Evolutionary conservation across 805 yeast genomes (phyloP).

Genomic region (Ogataea sp.): DNA sequence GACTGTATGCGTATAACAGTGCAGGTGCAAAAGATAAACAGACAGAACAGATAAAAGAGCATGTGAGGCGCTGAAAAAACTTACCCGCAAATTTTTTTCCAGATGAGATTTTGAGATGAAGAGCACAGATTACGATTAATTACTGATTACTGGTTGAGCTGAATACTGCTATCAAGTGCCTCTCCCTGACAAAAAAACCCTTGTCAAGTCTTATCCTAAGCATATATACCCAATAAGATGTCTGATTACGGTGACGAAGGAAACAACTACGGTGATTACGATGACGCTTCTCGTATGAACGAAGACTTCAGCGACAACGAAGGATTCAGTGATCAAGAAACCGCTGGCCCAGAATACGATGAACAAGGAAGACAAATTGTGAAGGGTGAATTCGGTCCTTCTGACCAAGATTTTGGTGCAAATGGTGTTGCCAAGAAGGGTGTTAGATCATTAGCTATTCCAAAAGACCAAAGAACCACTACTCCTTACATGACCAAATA

Average conservation of each 20-base stretch:
- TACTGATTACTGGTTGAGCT: background rate
- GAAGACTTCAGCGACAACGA: constrained; percentile 25
- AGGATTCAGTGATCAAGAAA: constrained; percentile 32
- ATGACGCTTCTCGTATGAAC: constrained; percentile 55
- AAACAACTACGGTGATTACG: constrained; percentile 73
- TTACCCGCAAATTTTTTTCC: constrained; percentile 1
- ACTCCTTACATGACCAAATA: constrained; percentile 99
- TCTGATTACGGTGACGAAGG: constrained; percentile 54
- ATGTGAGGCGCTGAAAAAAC: background rate
- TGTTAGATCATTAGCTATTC: constrained; percentile 55
- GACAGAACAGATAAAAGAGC: too few relatives aligned
- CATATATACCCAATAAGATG: constrained; percentile 26
- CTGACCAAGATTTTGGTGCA: constrained; percentile 31
- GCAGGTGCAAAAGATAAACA: too few relatives aligned
- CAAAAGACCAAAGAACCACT: constrained; percentile 82
- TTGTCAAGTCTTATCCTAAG: too few relatives aligned
- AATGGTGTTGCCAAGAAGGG: constrained; percentile 31
- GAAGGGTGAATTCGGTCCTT: constrained; percentile 61
- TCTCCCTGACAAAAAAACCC: too few relatives aligned
- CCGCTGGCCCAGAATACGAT: constrained; percentile 36
- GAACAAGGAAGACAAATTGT: constrained; percentile 69
- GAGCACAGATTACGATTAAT: too few relatives aligned
- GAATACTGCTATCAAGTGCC: too few relatives aligned
- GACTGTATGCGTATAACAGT: too few relatives aligned
- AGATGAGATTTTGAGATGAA: background rate